phyloP scores from a whole-genome alignment of 495 filamentous ascomycete species.

The Xylaria intraflava region DNA sequence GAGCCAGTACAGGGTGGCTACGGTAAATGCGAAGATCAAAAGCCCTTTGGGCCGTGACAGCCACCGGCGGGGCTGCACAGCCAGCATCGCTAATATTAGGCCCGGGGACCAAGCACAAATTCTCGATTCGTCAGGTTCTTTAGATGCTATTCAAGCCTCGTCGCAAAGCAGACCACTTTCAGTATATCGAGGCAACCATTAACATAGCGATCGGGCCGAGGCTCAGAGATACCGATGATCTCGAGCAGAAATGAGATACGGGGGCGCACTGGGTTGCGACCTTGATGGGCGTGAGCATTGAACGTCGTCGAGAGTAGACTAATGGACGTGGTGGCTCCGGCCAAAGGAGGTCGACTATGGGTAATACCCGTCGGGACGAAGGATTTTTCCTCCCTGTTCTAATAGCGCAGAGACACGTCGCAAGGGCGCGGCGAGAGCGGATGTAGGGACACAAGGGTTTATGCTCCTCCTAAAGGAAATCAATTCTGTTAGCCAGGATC shows the following conservation, averaged over 20 bases:
- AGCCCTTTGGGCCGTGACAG: constrained; percentile 40
- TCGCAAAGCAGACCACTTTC: background rate
- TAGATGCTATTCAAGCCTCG: background rate
- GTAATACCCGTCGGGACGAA: background rate
- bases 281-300: background rate
- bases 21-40: constrained; percentile 20
- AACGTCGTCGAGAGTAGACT: background rate
- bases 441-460: background rate
- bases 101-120: background rate
- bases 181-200: background rate
- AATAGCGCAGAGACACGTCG: background rate
- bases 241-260: background rate
- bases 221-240: background rate
- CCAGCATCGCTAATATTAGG: constrained; percentile 22
- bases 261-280: background rate
- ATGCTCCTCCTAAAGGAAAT: background rate
- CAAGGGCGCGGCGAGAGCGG: background rate
- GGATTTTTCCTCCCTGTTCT: background rate
- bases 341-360: constrained; percentile 8
- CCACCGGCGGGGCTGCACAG: constrained; percentile 42
- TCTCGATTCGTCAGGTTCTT: background rate
- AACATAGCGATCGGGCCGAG: background rate
- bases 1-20: constrained; percentile 29
- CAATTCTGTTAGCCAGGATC: too few species aligned
- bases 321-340: constrained; percentile 7